phyloP scores from a whole-genome alignment of 345 rosid species.

The Noccaea caerulescens region DNA sequence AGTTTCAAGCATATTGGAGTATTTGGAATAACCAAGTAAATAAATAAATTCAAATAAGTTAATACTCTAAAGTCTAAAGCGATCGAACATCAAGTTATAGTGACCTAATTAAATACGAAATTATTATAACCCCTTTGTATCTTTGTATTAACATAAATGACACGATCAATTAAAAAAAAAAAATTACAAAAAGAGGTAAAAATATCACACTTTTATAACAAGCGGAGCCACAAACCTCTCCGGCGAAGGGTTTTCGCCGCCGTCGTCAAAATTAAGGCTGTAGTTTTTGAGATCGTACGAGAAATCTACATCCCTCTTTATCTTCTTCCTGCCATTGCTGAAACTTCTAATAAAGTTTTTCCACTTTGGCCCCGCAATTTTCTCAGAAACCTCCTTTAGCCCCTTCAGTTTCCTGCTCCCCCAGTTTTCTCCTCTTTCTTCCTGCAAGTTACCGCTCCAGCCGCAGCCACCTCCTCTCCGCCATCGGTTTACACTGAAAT shows the following conservation, averaged over 20 bases:
- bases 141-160: conserved; percentile 25
- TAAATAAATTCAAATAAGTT: too few relatives aligned
- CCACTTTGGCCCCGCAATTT: conserved; percentile 64
- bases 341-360: conserved; percentile 63
- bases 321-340: conserved; percentile 39
- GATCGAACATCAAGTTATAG: not conserved
- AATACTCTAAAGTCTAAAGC: too few relatives aligned
- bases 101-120: not conserved
- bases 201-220: conserved; percentile 16
- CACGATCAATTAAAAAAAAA: not conserved
- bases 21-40: too few relatives aligned
- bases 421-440: conserved; percentile 48
- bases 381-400: conserved; percentile 53
- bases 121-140: not conserved
- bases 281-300: conserved; percentile 68
- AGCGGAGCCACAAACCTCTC: conserved; percentile 51
- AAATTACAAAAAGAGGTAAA: not conserved
- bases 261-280: conserved; percentile 77
- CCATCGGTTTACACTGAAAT: conserved; percentile 23
- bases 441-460: conserved; percentile 30
- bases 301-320: conserved; percentile 48
- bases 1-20: too few relatives aligned
- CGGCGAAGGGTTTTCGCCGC: conserved; percentile 46
- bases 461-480: conserved; percentile 28
- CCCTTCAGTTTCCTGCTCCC: conserved; percentile 44